Evolutionary conservation across 108 stramenopile species (phyloP), one percentile per base, ranked within the genome.

Genomic region (Phaeodactylum tricornutum): DNA sequence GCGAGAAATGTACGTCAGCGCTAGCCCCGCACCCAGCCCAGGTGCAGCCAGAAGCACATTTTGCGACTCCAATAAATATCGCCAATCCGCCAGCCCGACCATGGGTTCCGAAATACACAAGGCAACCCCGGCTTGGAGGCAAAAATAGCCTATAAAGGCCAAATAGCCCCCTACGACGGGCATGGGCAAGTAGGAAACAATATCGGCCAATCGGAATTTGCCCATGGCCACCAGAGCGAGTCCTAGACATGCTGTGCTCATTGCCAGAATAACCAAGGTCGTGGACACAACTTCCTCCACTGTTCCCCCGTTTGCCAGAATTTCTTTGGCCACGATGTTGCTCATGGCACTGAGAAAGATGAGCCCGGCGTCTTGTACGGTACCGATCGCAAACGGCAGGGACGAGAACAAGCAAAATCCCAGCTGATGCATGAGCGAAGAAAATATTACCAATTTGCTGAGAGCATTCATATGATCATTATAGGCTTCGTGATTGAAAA

Each of bases 131-230:
- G 95, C 94, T 48, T 92, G 76, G 2, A 87, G 47, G 59, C 96
- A 96, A 55, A 98, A 98, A 46, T 92, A 92, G 0, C 97, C 97
- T 53, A 98, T 98, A 55, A 84, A 96, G 3, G 95, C 94, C 54
- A 96, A 50, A 63, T 95, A 95, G 15, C 94, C 53, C 16, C 64
- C 55, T 0, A 74, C 69, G 34, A 94, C 96, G 1, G 97, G 95
- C 68, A 98, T 74, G 15, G 97, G 97, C 4, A 98, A 74, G 57
- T 95, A 96, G 16, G 90, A 75, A 2, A 98, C 94, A 14, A 80
- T 69, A 55, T 84, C 70, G 14, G 97, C 95, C n/a, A 96, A 53
- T 25, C 71, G 62, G 55, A 94, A 87, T 47, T 83, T 74, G 27
- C 94, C 94, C 55, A 90, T 67, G 23, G 77, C 29, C 21, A 96